Evolutionary conservation across 495 filamentous ascomycete genomes (phyloP), one percentile per base, ranked within the genome.

Genomic region (Annulohypoxylon moriforme): DNA sequence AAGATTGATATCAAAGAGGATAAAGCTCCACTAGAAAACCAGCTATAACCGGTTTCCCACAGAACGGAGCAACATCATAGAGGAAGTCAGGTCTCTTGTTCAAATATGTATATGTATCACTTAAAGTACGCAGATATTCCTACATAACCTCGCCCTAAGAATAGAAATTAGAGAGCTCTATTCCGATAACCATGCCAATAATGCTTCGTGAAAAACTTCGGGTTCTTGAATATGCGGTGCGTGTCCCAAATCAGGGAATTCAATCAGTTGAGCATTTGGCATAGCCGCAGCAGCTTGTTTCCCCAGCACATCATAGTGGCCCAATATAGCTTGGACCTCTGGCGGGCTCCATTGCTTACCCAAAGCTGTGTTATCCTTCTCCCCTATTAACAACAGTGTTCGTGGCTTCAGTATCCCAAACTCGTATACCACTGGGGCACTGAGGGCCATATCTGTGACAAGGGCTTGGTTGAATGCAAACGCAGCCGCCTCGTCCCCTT

Each of bases 281-380:
- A 83, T 82, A n/a, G 73, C 69, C 13, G 68, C 75, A n/a, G 74
- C 74, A 10, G 78, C 81, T 55, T 80, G 53, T 52, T 80, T 78
- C 11, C 81, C 81, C 16, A 85, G 60, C 4, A 83, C 72, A 59
- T 79, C 68, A 60, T 83, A 84, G 61, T 81, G 72, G 0, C 83
- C 83, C 8, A 85, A 31, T 55, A 67, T 69, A 6, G 74, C 76
- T 62, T 80, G 74, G 13, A 85, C 78, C 0, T 77, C 78, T 0
- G 79, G 76, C 0, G 81, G 80, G n/a, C 80, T 76, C 83, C 82
- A 84, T 64, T 78, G 75, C 61, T 82, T 83, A 0, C 82, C 83
- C 63, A 85, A 78, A 16, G 81, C 83, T 1, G 81, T 83, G 50
- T 75, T 82, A 59, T 84, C 82, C 63, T 76, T 77, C 14, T 77